Evolutionary conservation across 1,139 yeast species (phyloP), one percentile per base, ranked within the genome.

Genomic region (Lodderomyces beijingensis): DNA sequence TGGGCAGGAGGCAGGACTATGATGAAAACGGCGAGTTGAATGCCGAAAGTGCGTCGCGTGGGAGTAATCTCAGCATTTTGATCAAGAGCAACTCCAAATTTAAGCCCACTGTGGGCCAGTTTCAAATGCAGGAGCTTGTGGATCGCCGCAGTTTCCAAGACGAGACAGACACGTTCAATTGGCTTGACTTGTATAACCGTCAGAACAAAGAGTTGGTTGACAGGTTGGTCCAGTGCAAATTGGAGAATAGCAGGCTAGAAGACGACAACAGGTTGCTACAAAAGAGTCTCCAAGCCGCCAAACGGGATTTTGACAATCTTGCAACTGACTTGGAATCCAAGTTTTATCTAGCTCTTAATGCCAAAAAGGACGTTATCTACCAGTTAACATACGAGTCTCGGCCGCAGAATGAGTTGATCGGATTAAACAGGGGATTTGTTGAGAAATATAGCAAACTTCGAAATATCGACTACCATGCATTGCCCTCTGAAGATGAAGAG

Each of bases 361-460:
- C 60, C 16, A 68, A 68, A 42, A 64, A 65, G 41, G 55, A 53
- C 33, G 51, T 44, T 39, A 67, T 67, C 7, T 53, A 64, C 47
- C 53, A 62, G 35, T 46, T 67, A 17, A 15, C 36, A 5, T 32
- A 32, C 13, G 25, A 11, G 5, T 23, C 25, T 10, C 21, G 25
- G 7, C 27, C 38, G 7, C 32, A 33, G 15, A 19, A 27, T 2
- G 27, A 34, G 19, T 32, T 42, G 20, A 32, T 26, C 8, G 40
- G 37, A 9, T 33, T 44, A 18, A 44, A 44, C 33, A 23, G 14
- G 14, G 25, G n/a, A 23, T 23, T 7, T 10, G n/a, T 23, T 7
- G 9, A 6, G 10, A 12, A 12, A n/a, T 7, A 7, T 11, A 10
- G 25, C 14, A 23, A 23, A 10, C 25, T 23, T 12, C 25, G 25